phyloP scores from a whole-genome alignment of 345 rosid species.

The Psidium friedrichsthalianum region DNA sequence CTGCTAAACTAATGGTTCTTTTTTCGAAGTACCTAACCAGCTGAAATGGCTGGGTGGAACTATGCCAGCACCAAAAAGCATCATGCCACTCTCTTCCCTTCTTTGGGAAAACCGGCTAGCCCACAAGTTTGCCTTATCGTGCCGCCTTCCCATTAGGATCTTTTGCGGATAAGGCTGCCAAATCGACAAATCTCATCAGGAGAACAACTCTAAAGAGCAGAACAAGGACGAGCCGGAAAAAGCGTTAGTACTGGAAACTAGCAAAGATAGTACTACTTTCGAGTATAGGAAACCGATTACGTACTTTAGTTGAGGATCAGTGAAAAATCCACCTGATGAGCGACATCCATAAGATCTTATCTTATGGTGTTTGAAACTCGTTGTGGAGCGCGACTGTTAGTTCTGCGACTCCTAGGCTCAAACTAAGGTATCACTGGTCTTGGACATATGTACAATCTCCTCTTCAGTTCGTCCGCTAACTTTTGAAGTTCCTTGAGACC shows the following conservation, averaged over 20 bases:
- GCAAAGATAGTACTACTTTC: neutral
- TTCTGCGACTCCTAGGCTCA: no score
- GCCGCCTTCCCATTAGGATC: constrained; percentile 32
- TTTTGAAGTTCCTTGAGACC: constrained; percentile 28
- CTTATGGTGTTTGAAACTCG: no score
- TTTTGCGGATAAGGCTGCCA: constrained; percentile 33
- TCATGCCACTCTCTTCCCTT: constrained; percentile 37
- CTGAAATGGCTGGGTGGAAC: constrained; percentile 46
- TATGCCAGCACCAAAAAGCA: constrained; percentile 42
- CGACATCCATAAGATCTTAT: no score
- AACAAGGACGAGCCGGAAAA: neutral
- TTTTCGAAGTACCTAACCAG: constrained; percentile 24
- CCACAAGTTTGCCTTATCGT: constrained; percentile 35
- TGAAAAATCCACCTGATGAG: no score
- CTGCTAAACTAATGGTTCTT: no score
- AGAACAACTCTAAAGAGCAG: neutral
- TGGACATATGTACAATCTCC: constrained; percentile 32
- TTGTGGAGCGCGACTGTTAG: no score
- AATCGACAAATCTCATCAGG: neutral
- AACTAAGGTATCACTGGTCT: constrained; percentile 27
- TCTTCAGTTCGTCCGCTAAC: constrained; percentile 24
- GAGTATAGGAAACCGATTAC: neutral
- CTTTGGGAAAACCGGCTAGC: constrained; percentile 37
- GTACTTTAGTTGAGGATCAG: no score
- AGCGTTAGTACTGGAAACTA: neutral